phyloP scores from a whole-genome alignment of 345 rosid species.

The Mallotus nudiflorus region DNA sequence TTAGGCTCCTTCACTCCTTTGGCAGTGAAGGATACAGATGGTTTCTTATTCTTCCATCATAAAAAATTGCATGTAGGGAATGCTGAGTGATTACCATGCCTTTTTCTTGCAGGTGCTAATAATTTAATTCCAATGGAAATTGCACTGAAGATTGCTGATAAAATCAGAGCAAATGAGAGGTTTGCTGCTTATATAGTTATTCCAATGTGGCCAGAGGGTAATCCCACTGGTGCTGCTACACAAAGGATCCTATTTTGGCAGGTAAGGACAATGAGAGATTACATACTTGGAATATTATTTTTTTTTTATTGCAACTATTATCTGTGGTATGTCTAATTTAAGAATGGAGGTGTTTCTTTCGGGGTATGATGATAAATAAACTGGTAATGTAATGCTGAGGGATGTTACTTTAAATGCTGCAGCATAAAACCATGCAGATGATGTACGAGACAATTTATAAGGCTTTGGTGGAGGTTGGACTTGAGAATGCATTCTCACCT shows the following conservation, averaged over 20 bases:
- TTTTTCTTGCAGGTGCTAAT: constrained; percentile 67
- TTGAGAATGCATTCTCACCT: constrained; percentile 60
- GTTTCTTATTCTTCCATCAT: not conserved
- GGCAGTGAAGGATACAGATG: not conserved
- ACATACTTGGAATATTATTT: not conserved
- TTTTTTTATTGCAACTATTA: not conserved
- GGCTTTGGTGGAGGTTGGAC: constrained; percentile 85
- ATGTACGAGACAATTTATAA: constrained; percentile 91
- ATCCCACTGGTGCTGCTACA: constrained; percentile 83
- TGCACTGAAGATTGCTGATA: constrained; percentile 83
- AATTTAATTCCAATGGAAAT: constrained; percentile 97
- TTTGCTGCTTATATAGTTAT: constrained; percentile 89
- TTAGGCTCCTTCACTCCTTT: not conserved
- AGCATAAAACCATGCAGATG: constrained; percentile 98
- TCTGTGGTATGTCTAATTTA: not conserved
- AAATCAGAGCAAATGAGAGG: constrained; percentile 84
- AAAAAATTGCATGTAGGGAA: not conserved
- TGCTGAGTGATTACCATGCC: constrained; percentile 1
- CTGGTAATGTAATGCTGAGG: not conserved
- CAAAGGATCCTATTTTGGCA: constrained; percentile 98
- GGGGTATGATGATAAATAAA: not conserved
- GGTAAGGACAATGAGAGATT: constrained; percentile 42
- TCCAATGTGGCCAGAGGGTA: constrained; percentile 99
- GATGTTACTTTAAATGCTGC: constrained; percentile 1
- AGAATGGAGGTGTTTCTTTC: not conserved